Evolutionary conservation across 148 eudicot genomes (phyloP).

Genomic region (Dianthus caryophyllus): DNA sequence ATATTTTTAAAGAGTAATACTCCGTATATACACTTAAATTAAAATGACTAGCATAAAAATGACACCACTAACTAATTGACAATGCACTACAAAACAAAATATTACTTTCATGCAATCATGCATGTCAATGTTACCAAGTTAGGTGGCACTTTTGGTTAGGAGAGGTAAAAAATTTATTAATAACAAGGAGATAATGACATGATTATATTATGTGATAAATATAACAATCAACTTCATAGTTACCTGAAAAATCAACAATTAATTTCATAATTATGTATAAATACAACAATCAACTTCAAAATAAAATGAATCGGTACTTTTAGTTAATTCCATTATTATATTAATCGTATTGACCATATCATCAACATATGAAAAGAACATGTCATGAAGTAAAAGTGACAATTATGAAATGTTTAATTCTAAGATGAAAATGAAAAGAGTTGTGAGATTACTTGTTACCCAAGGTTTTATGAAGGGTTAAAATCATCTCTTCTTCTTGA

Average conservation of each 20-base stretch:
- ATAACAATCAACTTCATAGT: too few relatives aligned
- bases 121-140: not conserved
- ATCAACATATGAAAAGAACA: slow-evolving; percentile 11
- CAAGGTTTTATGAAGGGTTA: slow-evolving; percentile 56
- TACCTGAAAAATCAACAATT: too few relatives aligned
- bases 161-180: not conserved
- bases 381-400: not conserved
- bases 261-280: too few relatives aligned
- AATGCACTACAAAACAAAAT: too few relatives aligned
- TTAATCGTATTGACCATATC: not conserved
- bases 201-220: not conserved
- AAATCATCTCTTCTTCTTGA: slow-evolving; percentile 55
- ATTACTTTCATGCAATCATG: not conserved
- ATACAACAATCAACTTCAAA: slow-evolving; percentile 2
- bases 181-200: slow-evolving; percentile 6
- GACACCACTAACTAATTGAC: too few relatives aligned
- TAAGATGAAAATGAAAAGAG: slow-evolving; percentile 11
- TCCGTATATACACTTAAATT: too few relatives aligned
- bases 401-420: not conserved
- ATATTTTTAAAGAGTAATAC: too few relatives aligned
- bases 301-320: slow-evolving; percentile 3
- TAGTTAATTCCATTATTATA: slow-evolving; percentile 5
- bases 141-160: not conserved
- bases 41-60: too few relatives aligned
- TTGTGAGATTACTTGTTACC: slow-evolving; percentile 71